A percentile compares a stretch with the other conserved stretches of the same genome.
These are phyloP conservation scores for Candida arabinofermentans DNA, from an alignment of 805 yeast species.

Conservation along the genomic window DNA sequence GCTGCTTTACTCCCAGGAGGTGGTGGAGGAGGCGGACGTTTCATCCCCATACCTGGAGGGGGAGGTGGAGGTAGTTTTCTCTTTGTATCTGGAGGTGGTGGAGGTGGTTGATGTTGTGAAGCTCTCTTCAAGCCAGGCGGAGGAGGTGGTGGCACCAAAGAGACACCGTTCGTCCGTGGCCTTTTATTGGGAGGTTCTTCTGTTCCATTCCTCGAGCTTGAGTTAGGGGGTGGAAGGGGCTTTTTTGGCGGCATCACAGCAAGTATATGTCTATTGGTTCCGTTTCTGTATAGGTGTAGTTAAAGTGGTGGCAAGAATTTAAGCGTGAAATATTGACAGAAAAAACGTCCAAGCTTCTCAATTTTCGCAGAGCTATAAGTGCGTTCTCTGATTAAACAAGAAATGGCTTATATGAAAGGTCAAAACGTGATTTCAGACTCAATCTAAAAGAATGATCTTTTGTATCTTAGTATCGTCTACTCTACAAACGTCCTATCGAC, in stretches of 20 bases:
- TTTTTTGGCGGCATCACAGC: slow-evolving; percentile 1
- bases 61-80: slow-evolving; percentile 12
- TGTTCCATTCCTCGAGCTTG: slow-evolving; percentile 1
- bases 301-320: too few species aligned
- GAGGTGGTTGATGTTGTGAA: slow-evolving; percentile 10
- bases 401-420: too few species aligned
- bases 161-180: slow-evolving; percentile 3
- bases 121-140: slow-evolving; percentile 8
- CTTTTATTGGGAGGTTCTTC: slow-evolving; percentile 20
- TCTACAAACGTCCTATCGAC: too few species aligned
- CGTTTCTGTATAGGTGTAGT: too few species aligned
- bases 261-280: too few species aligned
- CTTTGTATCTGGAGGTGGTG: slow-evolving; percentile 8
- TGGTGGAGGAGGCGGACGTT: slow-evolving; percentile 33
- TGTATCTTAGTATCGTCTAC: too few species aligned
- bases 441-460: too few species aligned
- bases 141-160: slow-evolving; percentile 6
- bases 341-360: too few species aligned
- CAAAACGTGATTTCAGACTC: too few species aligned
- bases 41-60: slow-evolving; percentile 5
- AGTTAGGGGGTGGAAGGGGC: slow-evolving; percentile 11
- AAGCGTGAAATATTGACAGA: too few species aligned
- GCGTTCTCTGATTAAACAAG: too few species aligned
- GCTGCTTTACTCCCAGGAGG: slow-evolving; percentile 30
- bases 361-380: too few species aligned